A percentile compares a stretch with the other conserved stretches of the same genome.
Evolutionary conservation across 805 yeast genomes (phyloP).

Genomic region (Starmerella riodocensis): DNA sequence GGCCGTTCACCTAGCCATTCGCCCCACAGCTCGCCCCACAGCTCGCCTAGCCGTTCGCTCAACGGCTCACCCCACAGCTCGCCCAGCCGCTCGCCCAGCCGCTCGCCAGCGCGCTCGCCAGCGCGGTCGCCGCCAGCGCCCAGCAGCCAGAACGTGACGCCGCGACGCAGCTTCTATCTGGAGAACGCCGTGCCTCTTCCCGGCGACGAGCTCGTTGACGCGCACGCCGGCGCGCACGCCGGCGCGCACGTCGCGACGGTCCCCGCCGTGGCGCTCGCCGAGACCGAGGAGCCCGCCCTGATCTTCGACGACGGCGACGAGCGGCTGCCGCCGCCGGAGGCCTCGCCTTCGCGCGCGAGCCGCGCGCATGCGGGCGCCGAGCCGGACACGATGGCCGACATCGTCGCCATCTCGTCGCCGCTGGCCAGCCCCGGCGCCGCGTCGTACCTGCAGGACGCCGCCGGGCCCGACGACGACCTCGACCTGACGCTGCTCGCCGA

Average conservation of each 20-base stretch:
- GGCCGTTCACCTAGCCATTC: too few species aligned
- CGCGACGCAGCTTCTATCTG: slow-evolving; percentile 5
- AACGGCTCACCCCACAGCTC: not conserved
- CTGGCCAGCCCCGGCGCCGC: not conserved
- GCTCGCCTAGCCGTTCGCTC: too few species aligned
- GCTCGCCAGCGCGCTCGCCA: not conserved
- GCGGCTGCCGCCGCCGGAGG: slow-evolving; percentile 13
- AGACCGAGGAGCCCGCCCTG: slow-evolving; percentile 2
- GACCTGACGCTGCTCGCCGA: not conserved
- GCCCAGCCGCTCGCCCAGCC: not conserved
- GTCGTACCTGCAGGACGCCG: not conserved
- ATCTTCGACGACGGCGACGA: slow-evolving; percentile 14
- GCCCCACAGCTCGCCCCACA: too few species aligned
- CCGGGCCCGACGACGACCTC: slow-evolving; percentile 1
- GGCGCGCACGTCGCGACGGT: not conserved
- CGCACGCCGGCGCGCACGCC: too few species aligned
- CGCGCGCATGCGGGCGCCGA: too few species aligned
- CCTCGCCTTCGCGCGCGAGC: slow-evolving; percentile 5
- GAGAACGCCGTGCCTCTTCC: slow-evolving; percentile 3
- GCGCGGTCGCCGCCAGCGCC: slow-evolving; percentile 1
- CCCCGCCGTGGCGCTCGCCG: slow-evolving; percentile 1
- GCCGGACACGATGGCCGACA: slow-evolving; percentile 4
- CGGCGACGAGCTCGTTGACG: slow-evolving; percentile 1
- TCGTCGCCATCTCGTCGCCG: slow-evolving; percentile 7
- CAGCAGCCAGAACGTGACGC: slow-evolving; percentile 1